Percentiles rank a stretch among this genome's conserved stretches.
phyloP scores from a whole-genome alignment of 2,329 filamentous ascomycete genomes.

The Bipolaris cookei region DNA sequence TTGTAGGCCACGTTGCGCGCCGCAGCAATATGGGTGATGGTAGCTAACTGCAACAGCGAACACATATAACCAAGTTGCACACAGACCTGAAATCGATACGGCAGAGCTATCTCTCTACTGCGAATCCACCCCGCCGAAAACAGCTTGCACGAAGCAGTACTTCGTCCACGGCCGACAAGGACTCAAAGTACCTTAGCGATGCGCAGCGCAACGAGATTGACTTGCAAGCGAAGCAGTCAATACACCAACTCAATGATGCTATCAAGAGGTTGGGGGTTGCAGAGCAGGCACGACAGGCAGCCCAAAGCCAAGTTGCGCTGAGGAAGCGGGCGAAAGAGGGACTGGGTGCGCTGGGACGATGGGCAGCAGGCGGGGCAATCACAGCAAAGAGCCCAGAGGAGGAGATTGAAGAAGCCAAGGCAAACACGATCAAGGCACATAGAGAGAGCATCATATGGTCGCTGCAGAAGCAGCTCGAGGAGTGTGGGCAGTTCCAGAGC shows the following conservation, averaged over 20 bases:
- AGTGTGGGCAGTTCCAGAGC: slow-evolving; percentile 78
- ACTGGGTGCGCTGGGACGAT: slow-evolving; percentile 72
- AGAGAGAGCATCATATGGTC: slow-evolving; percentile 86
- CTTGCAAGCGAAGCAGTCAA: slow-evolving; percentile 80
- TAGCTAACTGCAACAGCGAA: slow-evolving; percentile 65
- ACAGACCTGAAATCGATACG: slow-evolving; percentile 82
- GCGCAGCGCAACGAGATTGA: slow-evolving; percentile 85
- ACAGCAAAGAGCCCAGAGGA: slow-evolving; percentile 70
- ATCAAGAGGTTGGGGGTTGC: slow-evolving; percentile 82
- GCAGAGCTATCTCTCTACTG: slow-evolving; percentile 87
- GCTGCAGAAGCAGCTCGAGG: slow-evolving; percentile 75
- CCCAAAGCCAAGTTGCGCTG: slow-evolving; percentile 71
- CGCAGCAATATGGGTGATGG: slow-evolving; percentile 13
- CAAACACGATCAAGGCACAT: slow-evolving; percentile 70
- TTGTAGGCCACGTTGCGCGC: slow-evolving; percentile 64
- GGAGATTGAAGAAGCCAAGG: slow-evolving; percentile 71
- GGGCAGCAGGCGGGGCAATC: slow-evolving; percentile 63
- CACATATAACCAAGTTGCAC: slow-evolving; percentile 81
- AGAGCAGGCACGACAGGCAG: slow-evolving; percentile 80
- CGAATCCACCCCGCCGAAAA: slow-evolving; percentile 63
- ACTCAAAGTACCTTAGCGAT: slow-evolving; percentile 71
- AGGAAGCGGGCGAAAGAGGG: slow-evolving; percentile 70
- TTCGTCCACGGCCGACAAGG: slow-evolving; percentile 50
- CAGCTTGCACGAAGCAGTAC: slow-evolving; percentile 53
- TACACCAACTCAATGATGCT: slow-evolving; percentile 82